A percentile compares a stretch with the other conserved stretches of the same genome.
Conservation (phyloP, 75 land plant genomes). For the Sequoiadendron giganteum region DNA sequence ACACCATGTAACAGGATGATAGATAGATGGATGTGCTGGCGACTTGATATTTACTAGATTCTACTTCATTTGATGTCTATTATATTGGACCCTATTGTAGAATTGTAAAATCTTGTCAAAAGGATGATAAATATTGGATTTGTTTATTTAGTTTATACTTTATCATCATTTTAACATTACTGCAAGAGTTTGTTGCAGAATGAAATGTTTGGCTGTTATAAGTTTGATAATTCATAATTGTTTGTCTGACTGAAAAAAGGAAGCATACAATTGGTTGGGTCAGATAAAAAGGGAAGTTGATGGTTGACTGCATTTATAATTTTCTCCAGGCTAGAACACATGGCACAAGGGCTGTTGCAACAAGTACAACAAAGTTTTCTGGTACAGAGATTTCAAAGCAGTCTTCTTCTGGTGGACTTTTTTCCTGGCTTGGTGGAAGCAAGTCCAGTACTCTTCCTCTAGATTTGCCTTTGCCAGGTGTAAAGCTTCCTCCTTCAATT, state of each 20-base stretch:
- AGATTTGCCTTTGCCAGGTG: conserved; percentile 64
- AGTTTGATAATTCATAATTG: not conserved
- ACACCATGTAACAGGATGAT: not conserved
- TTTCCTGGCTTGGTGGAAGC: conserved; percentile 77
- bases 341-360: not conserved
- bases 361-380: conserved; percentile 29
- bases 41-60: not conserved
- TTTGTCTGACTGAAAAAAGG: not conserved
- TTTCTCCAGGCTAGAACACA: conserved; percentile 21
- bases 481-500: conserved; percentile 59
- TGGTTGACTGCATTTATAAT: not conserved
- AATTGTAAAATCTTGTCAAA: not conserved
- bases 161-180: not conserved
- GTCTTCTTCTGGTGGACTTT: conserved; percentile 57
- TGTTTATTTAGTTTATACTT: not conserved
- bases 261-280: not conserved
- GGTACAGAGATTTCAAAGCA: conserved; percentile 44
- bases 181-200: not conserved
- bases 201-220: not conserved
- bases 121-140: not conserved
- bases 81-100: not conserved
- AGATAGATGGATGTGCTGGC: not conserved
- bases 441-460: conserved; percentile 47
- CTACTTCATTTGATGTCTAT: not conserved
- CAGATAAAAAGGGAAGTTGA: not conserved